Evolutionary conservation across 169 alveolate genomes (phyloP).

Genomic region (Cryptosporidium sp.): DNA sequence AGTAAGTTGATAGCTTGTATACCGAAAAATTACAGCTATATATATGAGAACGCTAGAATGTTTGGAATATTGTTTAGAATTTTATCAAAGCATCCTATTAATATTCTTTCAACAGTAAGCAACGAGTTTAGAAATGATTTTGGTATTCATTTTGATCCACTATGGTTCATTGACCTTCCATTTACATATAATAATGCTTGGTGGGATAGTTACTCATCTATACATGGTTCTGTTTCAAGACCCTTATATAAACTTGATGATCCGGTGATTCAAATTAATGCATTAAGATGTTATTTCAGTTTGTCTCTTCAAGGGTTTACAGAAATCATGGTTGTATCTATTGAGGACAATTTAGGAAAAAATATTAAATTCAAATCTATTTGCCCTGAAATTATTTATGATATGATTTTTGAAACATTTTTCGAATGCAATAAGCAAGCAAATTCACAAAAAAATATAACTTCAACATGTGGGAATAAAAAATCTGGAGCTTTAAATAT

Average conservation of each 20-base stretch:
- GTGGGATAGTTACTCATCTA: conserved; percentile 46
- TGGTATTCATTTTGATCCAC: conserved; percentile 38
- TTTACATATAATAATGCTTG: conserved; percentile 16
- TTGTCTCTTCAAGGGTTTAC: conserved; percentile 50
- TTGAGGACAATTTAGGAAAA: neutral
- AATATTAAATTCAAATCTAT: conserved; percentile 10
- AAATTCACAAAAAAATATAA: neutral
- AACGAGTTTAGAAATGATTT: conserved; percentile 9
- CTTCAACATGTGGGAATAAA: neutral
- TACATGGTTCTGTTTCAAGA: conserved; percentile 17
- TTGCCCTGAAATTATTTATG: conserved; percentile 37
- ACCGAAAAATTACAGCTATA: neutral
- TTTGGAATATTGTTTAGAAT: conserved; percentile 24
- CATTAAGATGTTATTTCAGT: conserved; percentile 38
- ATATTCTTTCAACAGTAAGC: neutral
- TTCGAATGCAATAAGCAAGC: conserved; percentile 32
- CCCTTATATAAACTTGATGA: conserved; percentile 22
- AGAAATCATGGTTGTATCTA: conserved; percentile 14
- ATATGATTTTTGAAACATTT: neutral
- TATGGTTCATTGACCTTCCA: conserved; percentile 32
- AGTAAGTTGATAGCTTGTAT: neutral
- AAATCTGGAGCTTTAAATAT: neutral
- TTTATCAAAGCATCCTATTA: conserved; percentile 36
- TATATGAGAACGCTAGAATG: neutral
- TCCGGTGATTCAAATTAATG: conserved; percentile 3